A percentile compares a stretch with the other conserved stretches of the same genome.
Evolutionary conservation across 2,329 filamentous ascomycete species (phyloP).

Genomic region (Pestalotiopsis sp.): DNA sequence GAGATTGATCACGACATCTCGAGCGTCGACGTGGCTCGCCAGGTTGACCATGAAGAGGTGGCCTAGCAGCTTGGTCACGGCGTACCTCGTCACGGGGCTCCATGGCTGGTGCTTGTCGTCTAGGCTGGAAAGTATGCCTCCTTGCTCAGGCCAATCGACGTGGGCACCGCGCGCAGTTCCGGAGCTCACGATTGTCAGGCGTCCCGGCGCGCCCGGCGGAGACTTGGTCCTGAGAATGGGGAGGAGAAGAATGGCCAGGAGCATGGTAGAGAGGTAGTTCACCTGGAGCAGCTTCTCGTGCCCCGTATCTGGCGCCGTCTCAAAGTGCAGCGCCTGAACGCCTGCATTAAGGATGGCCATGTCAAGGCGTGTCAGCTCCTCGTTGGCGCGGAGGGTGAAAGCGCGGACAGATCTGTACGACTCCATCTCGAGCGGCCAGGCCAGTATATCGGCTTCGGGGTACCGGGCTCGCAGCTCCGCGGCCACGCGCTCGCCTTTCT

Average conservation of each 20-base stretch:
- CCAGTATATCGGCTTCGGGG: constrained; percentile 36
- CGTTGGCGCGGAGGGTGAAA: constrained; percentile 36
- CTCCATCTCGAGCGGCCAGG: constrained; percentile 47
- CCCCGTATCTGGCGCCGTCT: constrained; percentile 30
- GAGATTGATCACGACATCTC: constrained; percentile 1
- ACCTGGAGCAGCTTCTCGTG: constrained; percentile 45
- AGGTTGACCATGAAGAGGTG: constrained; percentile 1
- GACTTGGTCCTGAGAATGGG: constrained; percentile 27
- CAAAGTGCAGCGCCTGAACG: constrained; percentile 24
- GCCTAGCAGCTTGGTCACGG: constrained; percentile 21
- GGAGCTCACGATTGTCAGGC: constrained; percentile 31
- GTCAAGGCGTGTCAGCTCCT: constrained; percentile 42
- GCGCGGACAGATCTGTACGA: constrained; percentile 44
- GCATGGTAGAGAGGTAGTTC: constrained; percentile 39
- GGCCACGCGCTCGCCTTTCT: constrained; percentile 43
- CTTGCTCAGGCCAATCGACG: constrained; percentile 21
- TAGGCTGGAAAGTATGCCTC: constrained; percentile 12
- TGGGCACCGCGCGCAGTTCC: constrained; percentile 21
- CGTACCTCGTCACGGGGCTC: constrained; percentile 20
- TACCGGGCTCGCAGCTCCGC: constrained; percentile 31
- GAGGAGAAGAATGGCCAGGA: constrained; percentile 35
- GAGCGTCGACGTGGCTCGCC: not conserved
- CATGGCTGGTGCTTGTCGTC: constrained; percentile 19
- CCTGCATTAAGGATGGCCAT: constrained; percentile 50
- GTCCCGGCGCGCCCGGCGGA: not conserved